Evolutionary conservation across 2,329 filamentous ascomycete species (phyloP).

Genomic region (Fusarium hostae): DNA sequence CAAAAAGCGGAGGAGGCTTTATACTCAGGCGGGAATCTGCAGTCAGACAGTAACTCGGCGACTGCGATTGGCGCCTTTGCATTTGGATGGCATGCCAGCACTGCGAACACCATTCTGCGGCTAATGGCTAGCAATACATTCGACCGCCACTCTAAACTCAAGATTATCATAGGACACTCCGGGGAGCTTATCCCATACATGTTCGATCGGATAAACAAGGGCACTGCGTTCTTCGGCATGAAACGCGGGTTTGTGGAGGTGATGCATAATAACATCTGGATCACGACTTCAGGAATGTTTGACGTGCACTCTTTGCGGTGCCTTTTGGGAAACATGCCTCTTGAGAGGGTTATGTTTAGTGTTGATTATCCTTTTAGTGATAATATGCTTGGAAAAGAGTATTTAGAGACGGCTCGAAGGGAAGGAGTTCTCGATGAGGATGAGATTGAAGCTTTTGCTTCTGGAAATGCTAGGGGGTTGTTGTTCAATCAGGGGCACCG

Average conservation of each 20-base stretch:
- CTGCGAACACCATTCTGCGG: fast-evolving
- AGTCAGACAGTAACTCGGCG: neutral
- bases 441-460: neutral
- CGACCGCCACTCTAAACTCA: neutral
- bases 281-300: neutral
- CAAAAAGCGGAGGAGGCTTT: neutral
- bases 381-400: neutral
- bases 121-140: neutral
- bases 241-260: neutral
- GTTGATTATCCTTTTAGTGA: neutral
- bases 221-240: neutral
- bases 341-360: neutral
- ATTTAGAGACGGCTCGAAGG: neutral
- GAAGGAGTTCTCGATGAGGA: neutral
- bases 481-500: too few species aligned
- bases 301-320: neutral
- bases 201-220: neutral
- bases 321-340: neutral
- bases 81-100: neutral
- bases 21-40: neutral
- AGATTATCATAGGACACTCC: neutral
- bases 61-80: neutral
- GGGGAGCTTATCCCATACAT: neutral
- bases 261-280: neutral
- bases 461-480: fast-evolving